Evolutionary conservation across 805 yeast genomes (phyloP).

Genomic region (Candida golubevii): DNA sequence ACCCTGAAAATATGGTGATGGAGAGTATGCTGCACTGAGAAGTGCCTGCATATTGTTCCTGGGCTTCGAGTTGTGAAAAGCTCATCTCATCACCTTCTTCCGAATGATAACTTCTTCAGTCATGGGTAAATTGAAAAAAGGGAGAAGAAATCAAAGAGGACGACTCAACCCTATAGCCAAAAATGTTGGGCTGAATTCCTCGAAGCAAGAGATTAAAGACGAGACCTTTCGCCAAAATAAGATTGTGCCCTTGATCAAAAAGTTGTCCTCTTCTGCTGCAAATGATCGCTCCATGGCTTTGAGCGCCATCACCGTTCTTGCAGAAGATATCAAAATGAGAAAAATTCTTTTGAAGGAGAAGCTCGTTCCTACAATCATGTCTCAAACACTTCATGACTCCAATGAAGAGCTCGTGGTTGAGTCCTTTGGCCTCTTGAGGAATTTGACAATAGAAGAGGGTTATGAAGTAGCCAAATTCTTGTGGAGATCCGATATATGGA

Average conservation of each 20-base stretch:
- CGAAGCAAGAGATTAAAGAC: slow-evolving; percentile 34
- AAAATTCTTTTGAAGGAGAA: slow-evolving; percentile 64
- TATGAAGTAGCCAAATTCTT: slow-evolving; percentile 69
- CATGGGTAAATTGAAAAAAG: slow-evolving; percentile 77
- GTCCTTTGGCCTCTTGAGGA: slow-evolving; percentile 75
- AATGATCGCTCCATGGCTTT: slow-evolving; percentile 78
- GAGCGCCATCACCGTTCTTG: slow-evolving; percentile 63
- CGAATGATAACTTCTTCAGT: slow-evolving; percentile 1
- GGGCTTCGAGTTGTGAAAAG: neutral
- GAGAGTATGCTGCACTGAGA: no score
- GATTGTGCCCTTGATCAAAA: slow-evolving; percentile 63
- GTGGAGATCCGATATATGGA: slow-evolving; percentile 79
- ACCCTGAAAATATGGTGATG: no score
- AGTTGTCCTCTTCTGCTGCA: slow-evolving; percentile 56
- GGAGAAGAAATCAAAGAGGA: slow-evolving; percentile 35
- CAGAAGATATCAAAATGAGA: slow-evolving; percentile 66
- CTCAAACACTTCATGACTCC: slow-evolving; percentile 60
- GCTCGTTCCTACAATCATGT: slow-evolving; percentile 58
- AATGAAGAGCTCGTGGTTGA: slow-evolving; percentile 76
- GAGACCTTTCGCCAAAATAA: slow-evolving; percentile 48
- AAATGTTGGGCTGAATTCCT: slow-evolving; percentile 12
- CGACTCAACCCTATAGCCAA: slow-evolving; percentile 34
- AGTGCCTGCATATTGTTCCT: slow-evolving; percentile 3
- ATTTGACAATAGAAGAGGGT: slow-evolving; percentile 81
- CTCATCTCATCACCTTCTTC: slow-evolving; percentile 9